Conservation (phyloP, 2,329 filamentous ascomycete species). For the Penicillium olsonii region DNA sequence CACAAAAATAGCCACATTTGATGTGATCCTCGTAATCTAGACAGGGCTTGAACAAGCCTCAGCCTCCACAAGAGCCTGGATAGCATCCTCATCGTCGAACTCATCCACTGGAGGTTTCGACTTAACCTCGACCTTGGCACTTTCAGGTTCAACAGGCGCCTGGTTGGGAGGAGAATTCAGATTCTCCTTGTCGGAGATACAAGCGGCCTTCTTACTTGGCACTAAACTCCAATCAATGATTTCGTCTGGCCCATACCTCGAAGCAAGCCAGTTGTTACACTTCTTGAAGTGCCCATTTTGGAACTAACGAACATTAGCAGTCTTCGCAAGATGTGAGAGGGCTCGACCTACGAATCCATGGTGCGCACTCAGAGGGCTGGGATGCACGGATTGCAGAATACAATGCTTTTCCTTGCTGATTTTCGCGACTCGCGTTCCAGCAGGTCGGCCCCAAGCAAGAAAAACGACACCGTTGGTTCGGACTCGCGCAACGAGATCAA, state of each 20-base stretch:
- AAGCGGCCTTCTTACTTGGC: slow-evolving; percentile 20
- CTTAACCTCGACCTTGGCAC: slow-evolving; percentile 13
- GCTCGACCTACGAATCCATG: slow-evolving; percentile 68
- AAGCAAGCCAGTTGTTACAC: slow-evolving; percentile 67
- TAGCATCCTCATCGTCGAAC: slow-evolving; percentile 46
- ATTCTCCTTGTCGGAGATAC: slow-evolving; percentile 26
- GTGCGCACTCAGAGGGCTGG: slow-evolving; percentile 84
- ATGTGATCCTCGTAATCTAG: background rate
- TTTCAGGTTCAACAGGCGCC: background rate
- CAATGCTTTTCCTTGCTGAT: slow-evolving; percentile 74
- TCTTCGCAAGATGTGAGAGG: background rate
- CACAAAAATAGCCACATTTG: background rate
- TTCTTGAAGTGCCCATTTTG: slow-evolving; percentile 50
- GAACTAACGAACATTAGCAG: slow-evolving; percentile 32
- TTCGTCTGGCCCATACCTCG: slow-evolving; percentile 75
- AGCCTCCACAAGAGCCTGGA: slow-evolving; percentile 42
- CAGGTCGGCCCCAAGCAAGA: slow-evolving; percentile 87
- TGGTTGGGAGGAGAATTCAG: slow-evolving; percentile 16
- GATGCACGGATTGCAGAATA: slow-evolving; percentile 84
- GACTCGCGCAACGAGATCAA: slow-evolving; percentile 79
- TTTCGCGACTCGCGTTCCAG: slow-evolving; percentile 73
- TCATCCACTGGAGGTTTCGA: slow-evolving; percentile 32
- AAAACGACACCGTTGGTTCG: slow-evolving; percentile 85
- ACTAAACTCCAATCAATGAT: slow-evolving; percentile 82
- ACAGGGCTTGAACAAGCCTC: slow-evolving; percentile 13